Evolutionary conservation across 495 filamentous ascomycete genomes (phyloP), one percentile per base, ranked within the genome.

Genomic region (Penicillium ochrochloron): DNA sequence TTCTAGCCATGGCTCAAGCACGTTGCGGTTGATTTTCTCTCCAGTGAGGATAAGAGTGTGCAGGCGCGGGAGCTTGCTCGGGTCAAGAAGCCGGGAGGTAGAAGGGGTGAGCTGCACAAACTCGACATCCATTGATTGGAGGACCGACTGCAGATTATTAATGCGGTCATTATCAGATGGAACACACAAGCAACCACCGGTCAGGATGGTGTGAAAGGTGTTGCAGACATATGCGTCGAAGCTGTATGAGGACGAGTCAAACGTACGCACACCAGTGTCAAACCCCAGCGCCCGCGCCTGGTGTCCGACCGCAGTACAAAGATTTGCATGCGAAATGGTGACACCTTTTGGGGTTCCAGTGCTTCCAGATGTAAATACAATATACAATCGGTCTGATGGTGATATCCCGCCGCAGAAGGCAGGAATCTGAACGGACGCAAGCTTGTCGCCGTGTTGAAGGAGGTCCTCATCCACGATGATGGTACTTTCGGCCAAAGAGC

Each of bases 261-360:
- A 66, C 2, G 69, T 59, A 3, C 68, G 46, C 19, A 50, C 46
- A 12, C 46, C 46, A 9, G 46, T 50, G n/a, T 27, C 46, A 6
- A 50, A 50, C 17, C 19, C n/a, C 12, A 50, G 8, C 9, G n/a
- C 46, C 5, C 19, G 17, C 23, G 46, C n/a, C n/a, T 27, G 46
- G 19, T 50, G 46, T 21, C 19, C 23, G n/a, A 50, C 46, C 12
- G 33, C 58, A 34, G 62, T 76, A 34, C 64, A 63, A 84, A 81
- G 69, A 90, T 92, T 59, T 11, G 89, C 81, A 66, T 94, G 92
- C 2, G 86, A 90, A 1, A 50, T 50, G 10, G 23, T 21, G n/a
- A 50, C 23, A 5, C 46, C 46, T 27, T 50, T 50, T 8, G 46
- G 46, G 8, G n/a, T 50, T 21, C 46, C 46, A 23, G 46, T 50